A percentile compares a stretch with the other conserved stretches of the same genome.
Evolutionary conservation across 73 alveolate species (phyloP).

Genomic region (Tetrahymena thermophila): DNA sequence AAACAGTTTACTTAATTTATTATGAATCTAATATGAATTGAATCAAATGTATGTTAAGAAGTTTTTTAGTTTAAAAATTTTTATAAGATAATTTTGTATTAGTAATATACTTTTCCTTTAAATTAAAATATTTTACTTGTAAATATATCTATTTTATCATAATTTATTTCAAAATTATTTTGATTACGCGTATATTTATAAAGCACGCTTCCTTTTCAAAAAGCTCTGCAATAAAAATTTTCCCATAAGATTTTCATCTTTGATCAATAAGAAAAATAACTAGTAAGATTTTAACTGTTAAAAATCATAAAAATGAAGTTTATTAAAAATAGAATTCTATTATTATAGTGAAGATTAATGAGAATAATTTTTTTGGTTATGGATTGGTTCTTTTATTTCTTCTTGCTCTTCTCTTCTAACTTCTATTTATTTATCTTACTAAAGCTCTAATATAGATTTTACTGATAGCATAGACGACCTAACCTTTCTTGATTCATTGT

Average conservation of each 20-base stretch:
- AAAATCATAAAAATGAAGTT: not conserved
- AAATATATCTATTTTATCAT: not conserved
- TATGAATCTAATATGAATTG: too few relatives aligned
- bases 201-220: not conserved
- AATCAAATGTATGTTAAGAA: too few relatives aligned
- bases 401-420: not conserved
- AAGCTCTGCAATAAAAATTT: not conserved
- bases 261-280: not conserved
- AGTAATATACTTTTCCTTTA: too few relatives aligned
- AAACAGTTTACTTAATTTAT: too few relatives aligned
- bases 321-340: not conserved
- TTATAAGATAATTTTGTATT: too few relatives aligned
- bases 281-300: not conserved
- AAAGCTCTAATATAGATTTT: not conserved
- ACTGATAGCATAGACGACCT: not conserved
- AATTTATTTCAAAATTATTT: not conserved
- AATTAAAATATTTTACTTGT: too few relatives aligned
- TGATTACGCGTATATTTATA: not conserved
- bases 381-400: not conserved
- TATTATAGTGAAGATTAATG: not conserved
- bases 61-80: too few relatives aligned
- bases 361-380: not conserved
- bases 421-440: not conserved
- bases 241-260: not conserved
- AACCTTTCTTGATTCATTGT: not conserved